These are phyloP conservation scores for Ceratocystis alfenasii DNA, from an alignment of 2,329 filamentous ascomycete species.

Conservation along the genomic window DNA sequence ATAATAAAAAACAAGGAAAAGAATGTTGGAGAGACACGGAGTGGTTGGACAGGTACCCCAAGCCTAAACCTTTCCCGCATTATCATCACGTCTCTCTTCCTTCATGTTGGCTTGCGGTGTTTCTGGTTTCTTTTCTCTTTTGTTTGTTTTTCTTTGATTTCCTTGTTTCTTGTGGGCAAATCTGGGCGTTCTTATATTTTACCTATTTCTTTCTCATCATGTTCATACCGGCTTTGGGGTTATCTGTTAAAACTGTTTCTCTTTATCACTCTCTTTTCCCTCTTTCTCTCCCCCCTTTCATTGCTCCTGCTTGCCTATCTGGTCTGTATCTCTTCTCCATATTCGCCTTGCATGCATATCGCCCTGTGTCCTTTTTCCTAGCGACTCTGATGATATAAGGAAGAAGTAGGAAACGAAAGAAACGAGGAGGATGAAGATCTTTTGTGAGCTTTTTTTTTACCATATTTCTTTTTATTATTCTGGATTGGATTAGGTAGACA, in stretches of 20 bases:
- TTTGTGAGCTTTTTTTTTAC: background rate
- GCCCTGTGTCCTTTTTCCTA: background rate
- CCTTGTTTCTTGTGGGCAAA: conserved; percentile 15
- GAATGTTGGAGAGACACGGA: background rate
- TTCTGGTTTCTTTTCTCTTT: background rate
- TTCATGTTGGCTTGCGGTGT: conserved; percentile 13
- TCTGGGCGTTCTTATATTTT: conserved; percentile 10
- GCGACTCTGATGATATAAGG: background rate
- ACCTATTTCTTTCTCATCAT: conserved; percentile 9
- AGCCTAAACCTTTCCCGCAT: background rate
- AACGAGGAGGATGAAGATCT: background rate
- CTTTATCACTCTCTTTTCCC: background rate
- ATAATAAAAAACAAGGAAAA: background rate
- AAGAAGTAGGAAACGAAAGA: background rate
- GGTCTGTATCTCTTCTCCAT: conserved; percentile 10
- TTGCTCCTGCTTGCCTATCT: too few relatives aligned
- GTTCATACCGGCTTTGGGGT: conserved; percentile 21
- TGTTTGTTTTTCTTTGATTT: conserved; percentile 14
- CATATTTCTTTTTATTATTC: background rate
- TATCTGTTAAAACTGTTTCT: conserved; percentile 13
- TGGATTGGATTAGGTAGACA: conserved; percentile 4
- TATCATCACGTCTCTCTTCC: conserved; percentile 1
- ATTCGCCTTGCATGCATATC: conserved; percentile 21
- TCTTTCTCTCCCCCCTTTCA: background rate
- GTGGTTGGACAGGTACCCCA: background rate